Percentiles rank a stretch among this genome's conserved stretches.
Conservation (phyloP, 2,329 filamentous ascomycete genomes). For the Trichoderma sp. region DNA sequence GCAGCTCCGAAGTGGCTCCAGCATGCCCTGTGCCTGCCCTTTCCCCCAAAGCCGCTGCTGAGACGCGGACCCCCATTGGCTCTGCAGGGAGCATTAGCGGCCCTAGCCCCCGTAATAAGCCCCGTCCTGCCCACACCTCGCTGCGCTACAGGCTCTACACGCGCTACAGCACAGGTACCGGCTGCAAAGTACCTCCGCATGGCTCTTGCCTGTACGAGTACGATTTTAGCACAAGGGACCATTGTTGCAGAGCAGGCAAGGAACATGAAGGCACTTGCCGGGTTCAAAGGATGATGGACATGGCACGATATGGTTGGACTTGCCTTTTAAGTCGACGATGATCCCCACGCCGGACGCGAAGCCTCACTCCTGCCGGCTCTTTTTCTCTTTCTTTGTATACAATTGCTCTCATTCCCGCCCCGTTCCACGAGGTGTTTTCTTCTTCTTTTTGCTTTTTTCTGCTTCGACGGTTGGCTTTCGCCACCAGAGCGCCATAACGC, state of each 20-base stretch:
- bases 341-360: slow-evolving; percentile 24
- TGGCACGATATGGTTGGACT: slow-evolving; percentile 27
- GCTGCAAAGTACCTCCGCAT: not conserved
- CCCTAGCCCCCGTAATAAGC: not conserved
- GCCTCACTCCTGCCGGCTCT: slow-evolving; percentile 19
- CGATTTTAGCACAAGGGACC: not conserved
- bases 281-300: slow-evolving; percentile 25
- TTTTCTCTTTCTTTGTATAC: not conserved
- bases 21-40: slow-evolving; percentile 17
- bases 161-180: not conserved
- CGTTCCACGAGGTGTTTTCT: not conserved
- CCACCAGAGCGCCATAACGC: slow-evolving; percentile 20
- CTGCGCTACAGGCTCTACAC: not conserved
- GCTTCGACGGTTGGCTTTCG: slow-evolving; percentile 1
- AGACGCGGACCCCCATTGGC: slow-evolving; percentile 1
- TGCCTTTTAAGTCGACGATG: slow-evolving; percentile 26
- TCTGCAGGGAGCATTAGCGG: not conserved
- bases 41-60: slow-evolving; percentile 13
- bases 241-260: slow-evolving; percentile 13
- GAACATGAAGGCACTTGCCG: slow-evolving; percentile 16
- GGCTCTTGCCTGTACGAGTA: not conserved
- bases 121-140: not conserved
- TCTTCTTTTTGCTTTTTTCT: not conserved
- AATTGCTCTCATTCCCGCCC: not conserved
- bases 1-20: slow-evolving; percentile 23